These are phyloP conservation scores for Lactarius sanguifluus DNA, from an alignment of 768 basidiomycete species.

Conservation along the genomic window DNA sequence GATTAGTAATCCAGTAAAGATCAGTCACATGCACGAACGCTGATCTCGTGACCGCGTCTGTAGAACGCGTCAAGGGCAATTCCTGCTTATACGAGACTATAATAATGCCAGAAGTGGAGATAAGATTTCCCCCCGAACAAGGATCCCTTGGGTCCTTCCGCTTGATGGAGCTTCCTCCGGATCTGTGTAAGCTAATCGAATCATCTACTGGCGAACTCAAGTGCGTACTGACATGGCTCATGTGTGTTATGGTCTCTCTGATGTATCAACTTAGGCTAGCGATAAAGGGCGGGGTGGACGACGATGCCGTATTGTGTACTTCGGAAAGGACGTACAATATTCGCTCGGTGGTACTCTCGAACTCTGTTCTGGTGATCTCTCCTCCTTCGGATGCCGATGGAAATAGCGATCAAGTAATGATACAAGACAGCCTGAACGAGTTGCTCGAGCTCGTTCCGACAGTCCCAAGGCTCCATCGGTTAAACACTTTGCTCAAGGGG, in stretches of 20 bases:
- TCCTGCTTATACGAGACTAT: background rate
- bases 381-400: constrained; percentile 39
- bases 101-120: constrained; percentile 47
- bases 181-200: constrained; percentile 63
- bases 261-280: constrained; percentile 20
- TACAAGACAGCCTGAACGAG: constrained; percentile 80
- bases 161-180: constrained; percentile 71
- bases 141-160: constrained; percentile 58
- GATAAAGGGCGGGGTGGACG: constrained; percentile 81
- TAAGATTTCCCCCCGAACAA: constrained; percentile 51
- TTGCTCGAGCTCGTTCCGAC: constrained; percentile 77
- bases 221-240: constrained; percentile 1
- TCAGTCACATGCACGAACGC: too few species aligned
- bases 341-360: constrained; percentile 86
- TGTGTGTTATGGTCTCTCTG: constrained; percentile 21
- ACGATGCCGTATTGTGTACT: constrained; percentile 92
- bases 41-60: constrained; percentile 20
- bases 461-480: constrained; percentile 74
- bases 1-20: too few species aligned
- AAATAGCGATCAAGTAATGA: constrained; percentile 51
- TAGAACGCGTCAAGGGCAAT: background rate
- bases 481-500: constrained; percentile 60
- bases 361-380: constrained; percentile 77
- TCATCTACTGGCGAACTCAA: constrained; percentile 35
- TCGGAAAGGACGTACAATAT: constrained; percentile 74